Base-by-base conservation (phyloP, 1,284 basidiomycete species). In the Ustilago shanxiensis region DNA sequence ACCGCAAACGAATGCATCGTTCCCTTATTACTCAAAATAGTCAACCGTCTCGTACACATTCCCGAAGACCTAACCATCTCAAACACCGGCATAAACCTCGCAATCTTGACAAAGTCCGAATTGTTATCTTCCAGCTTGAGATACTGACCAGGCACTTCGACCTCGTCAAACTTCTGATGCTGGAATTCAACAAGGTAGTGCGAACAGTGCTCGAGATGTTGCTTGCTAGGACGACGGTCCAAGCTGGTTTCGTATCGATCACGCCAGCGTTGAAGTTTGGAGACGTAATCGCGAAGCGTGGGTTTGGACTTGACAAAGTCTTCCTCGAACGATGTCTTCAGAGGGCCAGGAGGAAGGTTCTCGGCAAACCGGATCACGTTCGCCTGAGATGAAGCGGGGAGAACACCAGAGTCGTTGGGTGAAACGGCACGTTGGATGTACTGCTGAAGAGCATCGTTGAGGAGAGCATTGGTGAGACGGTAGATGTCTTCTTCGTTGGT, bases 101-200 rank as follows among this genome's bases (percentile, higher is more conserved):
- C 91, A 58, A 99, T 95, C 78, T 93, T 92, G 74, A 95, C 90
- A 83, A 99, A 98, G 82, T 93, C 93, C 81, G 93, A 92, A 83
- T 95, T 94, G 85, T 90, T 94, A 86, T 99, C 97, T 85, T 96
- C 95, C 85, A 83, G 54, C 55, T 70, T 66, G 0, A 95, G 93
- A 83, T 99, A 99, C 87, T 99, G 97, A 10, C 97, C 97, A 22
- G 97, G 97, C 62, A 99, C 91, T 86, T 99, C 97, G 57, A 99
- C 94, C 79, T 99, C 97, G 81, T 99, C 97, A 66, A 98, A 95
- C 86, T 96, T 98, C 84, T 92, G 92, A 87, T 98, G 95, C 82
- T 99, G 96, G 89, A 99, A 99, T 86, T 99, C 96, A 13, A 94
- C 93, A 75, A 99, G 89, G 88, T 95, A 98, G 87, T 97, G 95